phyloP scores from a whole-genome alignment of 345 rosid species.

The Euphorbia lathyris region DNA sequence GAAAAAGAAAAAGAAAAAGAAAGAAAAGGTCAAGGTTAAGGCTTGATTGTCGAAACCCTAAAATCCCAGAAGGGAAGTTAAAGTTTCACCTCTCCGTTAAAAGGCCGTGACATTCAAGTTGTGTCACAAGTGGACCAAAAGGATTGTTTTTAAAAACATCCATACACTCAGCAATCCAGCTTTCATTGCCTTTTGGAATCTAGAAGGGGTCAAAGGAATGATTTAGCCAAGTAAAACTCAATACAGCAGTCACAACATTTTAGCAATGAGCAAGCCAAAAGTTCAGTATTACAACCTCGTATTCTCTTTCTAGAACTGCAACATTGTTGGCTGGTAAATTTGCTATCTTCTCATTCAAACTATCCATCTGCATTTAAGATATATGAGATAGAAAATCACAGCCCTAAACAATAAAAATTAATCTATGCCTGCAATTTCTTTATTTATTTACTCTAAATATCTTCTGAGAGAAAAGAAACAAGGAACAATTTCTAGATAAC shows the following conservation, averaged over 20 bases:
- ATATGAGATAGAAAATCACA: not conserved
- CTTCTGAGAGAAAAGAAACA: not conserved
- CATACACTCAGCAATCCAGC: constrained; percentile 26
- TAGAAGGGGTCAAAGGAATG: constrained; percentile 24
- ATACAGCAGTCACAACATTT: constrained; percentile 5
- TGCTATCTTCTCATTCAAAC: constrained; percentile 66
- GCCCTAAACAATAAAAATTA: not conserved
- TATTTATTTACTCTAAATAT: not conserved
- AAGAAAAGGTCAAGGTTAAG: not conserved
- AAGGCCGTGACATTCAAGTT: constrained; percentile 58
- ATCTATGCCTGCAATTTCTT: not conserved
- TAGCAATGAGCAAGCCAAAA: not conserved
- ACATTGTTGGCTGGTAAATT: constrained; percentile 28
- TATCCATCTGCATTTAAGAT: constrained; percentile 63
- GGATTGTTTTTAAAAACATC: constrained; percentile 44
- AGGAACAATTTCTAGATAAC: not conserved
- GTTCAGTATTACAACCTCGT: constrained; percentile 24
- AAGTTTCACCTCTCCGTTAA: constrained; percentile 52
- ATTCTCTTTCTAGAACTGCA: constrained; percentile 27
- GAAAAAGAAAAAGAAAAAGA: not conserved
- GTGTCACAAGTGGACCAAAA: constrained; percentile 44
- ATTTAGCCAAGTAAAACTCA: constrained; percentile 15
- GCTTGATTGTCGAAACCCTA: constrained; percentile 2
- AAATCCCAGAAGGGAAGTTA: constrained; percentile 1
- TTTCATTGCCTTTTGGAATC: constrained; percentile 34